Percentiles rank a stretch among this genome's conserved stretches.
These are phyloP conservation scores for Neospermospora avenae DNA, from an alignment of 2,329 filamentous ascomycete species.

Conservation along the genomic window DNA sequence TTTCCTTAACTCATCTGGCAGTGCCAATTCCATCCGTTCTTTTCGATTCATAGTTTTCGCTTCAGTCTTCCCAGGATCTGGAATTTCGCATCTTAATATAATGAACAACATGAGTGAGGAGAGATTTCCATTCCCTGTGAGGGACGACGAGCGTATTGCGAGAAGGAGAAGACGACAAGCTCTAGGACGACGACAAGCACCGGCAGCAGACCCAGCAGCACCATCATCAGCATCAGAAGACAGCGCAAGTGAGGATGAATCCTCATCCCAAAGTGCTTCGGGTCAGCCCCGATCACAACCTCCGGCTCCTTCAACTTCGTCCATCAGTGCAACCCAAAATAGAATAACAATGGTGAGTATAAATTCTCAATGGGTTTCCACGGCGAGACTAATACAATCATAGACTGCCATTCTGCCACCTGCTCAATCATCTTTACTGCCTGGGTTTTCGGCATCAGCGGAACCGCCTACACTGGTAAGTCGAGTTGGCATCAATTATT, in stretches of 20 bases:
- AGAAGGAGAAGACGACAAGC: slow-evolving; percentile 1
- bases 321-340: background rate
- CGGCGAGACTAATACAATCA: background rate
- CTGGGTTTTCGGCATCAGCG: background rate
- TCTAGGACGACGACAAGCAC: slow-evolving; percentile 2
- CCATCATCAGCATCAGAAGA: background rate
- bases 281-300: background rate
- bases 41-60: background rate
- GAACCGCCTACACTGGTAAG: background rate
- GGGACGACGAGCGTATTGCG: background rate
- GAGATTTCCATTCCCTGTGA: background rate
- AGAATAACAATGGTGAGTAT: background rate
- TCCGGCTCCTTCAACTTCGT: background rate
- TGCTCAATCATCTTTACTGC: background rate
- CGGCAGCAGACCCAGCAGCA: background rate
- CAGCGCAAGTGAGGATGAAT: background rate
- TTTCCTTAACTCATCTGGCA: background rate
- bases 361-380: background rate
- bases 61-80: background rate
- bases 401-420: slow-evolving; percentile 2
- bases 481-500: background rate
- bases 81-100: slow-evolving; percentile 1
- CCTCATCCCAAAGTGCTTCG: background rate
- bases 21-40: slow-evolving; percentile 7
- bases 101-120: slow-evolving; percentile 2